These are phyloP conservation scores for Dryas octopetala DNA, from an alignment of 306 rosid species.

Conservation along the genomic window DNA sequence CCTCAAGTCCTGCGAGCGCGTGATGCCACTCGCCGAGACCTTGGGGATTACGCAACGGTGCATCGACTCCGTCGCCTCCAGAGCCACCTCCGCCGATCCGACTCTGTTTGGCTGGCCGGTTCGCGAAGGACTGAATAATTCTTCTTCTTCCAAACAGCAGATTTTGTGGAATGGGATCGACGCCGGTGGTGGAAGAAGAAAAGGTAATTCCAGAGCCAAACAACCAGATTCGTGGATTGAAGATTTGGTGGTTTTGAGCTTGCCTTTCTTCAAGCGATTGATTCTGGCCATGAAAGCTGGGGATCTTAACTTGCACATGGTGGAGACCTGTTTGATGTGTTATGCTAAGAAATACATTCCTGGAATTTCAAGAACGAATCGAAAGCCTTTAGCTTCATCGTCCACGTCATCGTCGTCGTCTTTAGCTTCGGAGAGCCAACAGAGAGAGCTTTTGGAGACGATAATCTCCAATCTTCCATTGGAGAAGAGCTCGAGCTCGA, in stretches of 20 bases:
- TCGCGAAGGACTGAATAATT: slow-evolving; percentile 20
- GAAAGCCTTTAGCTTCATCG: slow-evolving; percentile 58
- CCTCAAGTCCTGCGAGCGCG: slow-evolving; percentile 69
- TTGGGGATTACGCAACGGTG: slow-evolving; percentile 70
- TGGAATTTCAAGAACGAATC: slow-evolving; percentile 66
- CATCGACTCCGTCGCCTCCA: slow-evolving; percentile 54
- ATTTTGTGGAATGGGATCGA: slow-evolving; percentile 71
- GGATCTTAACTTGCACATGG: slow-evolving; percentile 57
- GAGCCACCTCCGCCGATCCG: slow-evolving; percentile 72
- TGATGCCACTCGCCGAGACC: slow-evolving; percentile 60
- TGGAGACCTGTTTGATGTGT: slow-evolving; percentile 71
- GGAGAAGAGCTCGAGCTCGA: slow-evolving; percentile 41
- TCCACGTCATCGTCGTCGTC: slow-evolving; percentile 23
- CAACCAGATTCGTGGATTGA: slow-evolving; percentile 73
- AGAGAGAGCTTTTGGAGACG: slow-evolving; percentile 75
- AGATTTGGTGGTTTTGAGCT: slow-evolving; percentile 59
- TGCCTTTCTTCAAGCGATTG: slow-evolving; percentile 66
- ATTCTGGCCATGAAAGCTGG: slow-evolving; percentile 56
- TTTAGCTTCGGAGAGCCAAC: slow-evolving; percentile 57
- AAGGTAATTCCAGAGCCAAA: slow-evolving; percentile 28
- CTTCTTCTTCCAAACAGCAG: slow-evolving; percentile 50
- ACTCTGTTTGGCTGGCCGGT: slow-evolving; percentile 88
- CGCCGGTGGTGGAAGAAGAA: slow-evolving; percentile 44
- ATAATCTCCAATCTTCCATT: slow-evolving; percentile 65
- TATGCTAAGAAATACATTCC: slow-evolving; percentile 90